These are phyloP conservation scores for Alternaria sp. DNA, from an alignment of 2,329 filamentous ascomycete genomes.

Conservation along the genomic window DNA sequence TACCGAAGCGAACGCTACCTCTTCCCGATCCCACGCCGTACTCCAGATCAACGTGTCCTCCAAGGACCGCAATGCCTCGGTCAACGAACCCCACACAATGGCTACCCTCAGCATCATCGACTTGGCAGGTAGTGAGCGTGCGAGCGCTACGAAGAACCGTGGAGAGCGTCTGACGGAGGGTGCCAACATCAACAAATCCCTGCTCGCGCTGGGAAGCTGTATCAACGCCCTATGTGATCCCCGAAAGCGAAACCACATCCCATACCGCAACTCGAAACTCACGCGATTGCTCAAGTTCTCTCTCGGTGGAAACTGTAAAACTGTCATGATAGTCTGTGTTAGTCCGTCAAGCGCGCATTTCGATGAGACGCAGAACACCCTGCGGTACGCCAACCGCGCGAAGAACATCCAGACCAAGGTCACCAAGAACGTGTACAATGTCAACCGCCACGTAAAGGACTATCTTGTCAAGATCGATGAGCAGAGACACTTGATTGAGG, in stretches of 20 bases:
- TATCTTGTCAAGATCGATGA: slow-evolving; percentile 99
- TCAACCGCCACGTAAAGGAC: slow-evolving; percentile 98
- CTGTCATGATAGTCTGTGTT: slow-evolving; percentile 99
- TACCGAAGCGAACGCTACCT: slow-evolving; percentile 96
- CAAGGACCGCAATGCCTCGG: slow-evolving; percentile 88
- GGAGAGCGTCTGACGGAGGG: slow-evolving; percentile 91
- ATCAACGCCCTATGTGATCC: slow-evolving; percentile 98
- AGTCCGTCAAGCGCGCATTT: slow-evolving; percentile 96
- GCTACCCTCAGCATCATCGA: slow-evolving; percentile 98
- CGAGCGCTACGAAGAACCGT: slow-evolving; percentile 94
- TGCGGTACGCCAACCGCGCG: slow-evolving; percentile 94
- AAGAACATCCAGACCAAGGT: slow-evolving; percentile 99
- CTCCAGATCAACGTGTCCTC: slow-evolving; percentile 96
- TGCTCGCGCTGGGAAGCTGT: slow-evolving; percentile 92
- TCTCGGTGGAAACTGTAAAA: slow-evolving; percentile 96
- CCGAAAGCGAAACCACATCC: slow-evolving; percentile 89
- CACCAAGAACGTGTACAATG: slow-evolving; percentile 98
- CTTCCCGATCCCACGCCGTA: slow-evolving; percentile 94
- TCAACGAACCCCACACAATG: slow-evolving; percentile 97
- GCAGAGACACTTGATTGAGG: slow-evolving; percentile 95
- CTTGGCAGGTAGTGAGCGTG: slow-evolving; percentile 91
- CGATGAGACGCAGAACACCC: slow-evolving; percentile 96
- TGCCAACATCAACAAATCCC: slow-evolving; percentile 98
- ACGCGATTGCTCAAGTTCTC: slow-evolving; percentile 96
- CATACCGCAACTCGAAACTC: slow-evolving; percentile 96